Conservation (phyloP, 495 filamentous ascomycete genomes). For the Penicillium bialowiezense region DNA sequence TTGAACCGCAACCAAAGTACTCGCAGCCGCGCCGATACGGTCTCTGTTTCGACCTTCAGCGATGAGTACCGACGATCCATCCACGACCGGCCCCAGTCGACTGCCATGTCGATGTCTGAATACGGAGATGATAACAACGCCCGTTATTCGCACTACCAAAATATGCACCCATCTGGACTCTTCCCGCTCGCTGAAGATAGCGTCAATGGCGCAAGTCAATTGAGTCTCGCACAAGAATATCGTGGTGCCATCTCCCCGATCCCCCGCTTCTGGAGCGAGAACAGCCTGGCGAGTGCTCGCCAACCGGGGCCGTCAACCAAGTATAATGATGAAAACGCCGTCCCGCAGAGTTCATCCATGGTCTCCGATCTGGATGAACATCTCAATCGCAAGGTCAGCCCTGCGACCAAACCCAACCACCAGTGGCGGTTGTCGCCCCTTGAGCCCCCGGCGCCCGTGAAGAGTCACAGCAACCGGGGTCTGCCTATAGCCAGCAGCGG, state of each 20-base stretch:
- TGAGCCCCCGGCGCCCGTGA: slow-evolving; percentile 19
- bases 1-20: slow-evolving; percentile 37
- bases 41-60: slow-evolving; percentile 33
- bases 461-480: slow-evolving; percentile 14
- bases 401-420: slow-evolving; percentile 7
- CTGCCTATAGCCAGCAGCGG: slow-evolving; percentile 29
- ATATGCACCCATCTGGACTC: slow-evolving; percentile 18
- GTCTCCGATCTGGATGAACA: slow-evolving; percentile 27
- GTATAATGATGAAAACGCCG: slow-evolving; percentile 7
- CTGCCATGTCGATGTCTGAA: slow-evolving; percentile 37
- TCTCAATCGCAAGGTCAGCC: slow-evolving; percentile 19
- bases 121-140: slow-evolving; percentile 37
- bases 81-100: slow-evolving; percentile 37
- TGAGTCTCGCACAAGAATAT: slow-evolving; percentile 43
- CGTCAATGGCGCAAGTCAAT: slow-evolving; percentile 31
- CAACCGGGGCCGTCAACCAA: slow-evolving; percentile 13
- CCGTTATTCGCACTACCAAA: slow-evolving; percentile 27
- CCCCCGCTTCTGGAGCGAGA: slow-evolving; percentile 42
- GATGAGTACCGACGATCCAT: slow-evolving; percentile 36
- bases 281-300: slow-evolving; percentile 29
- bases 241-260: slow-evolving; percentile 42
- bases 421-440: slow-evolving; percentile 12
- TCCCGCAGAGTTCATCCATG: slow-evolving; percentile 26
- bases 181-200: slow-evolving; percentile 26
- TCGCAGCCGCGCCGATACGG: slow-evolving; percentile 39